These are phyloP conservation scores for Trypanosoma vivax DNA, from an alignment of 208 protist species.

Conservation along the genomic window DNA sequence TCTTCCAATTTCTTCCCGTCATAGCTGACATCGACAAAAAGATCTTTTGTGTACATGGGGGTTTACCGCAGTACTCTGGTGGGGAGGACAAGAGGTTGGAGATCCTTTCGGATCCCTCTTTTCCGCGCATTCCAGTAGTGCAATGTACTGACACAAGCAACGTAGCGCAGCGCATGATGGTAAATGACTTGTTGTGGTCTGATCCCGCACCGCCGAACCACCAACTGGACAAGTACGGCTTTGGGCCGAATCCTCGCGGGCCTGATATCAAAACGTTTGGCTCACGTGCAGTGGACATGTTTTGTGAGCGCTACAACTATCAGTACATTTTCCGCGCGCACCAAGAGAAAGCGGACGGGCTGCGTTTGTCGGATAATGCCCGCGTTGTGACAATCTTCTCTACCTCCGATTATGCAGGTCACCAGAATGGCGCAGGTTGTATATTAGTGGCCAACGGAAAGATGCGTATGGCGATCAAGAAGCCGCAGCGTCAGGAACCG, in stretches of 20 bases:
- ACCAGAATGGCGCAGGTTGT: slow-evolving; percentile 88
- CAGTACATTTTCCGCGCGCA: slow-evolving; percentile 93
- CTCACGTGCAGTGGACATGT: slow-evolving; percentile 86
- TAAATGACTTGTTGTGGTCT: slow-evolving; percentile 88
- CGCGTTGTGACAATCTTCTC: slow-evolving; percentile 92
- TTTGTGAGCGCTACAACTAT: slow-evolving; percentile 88
- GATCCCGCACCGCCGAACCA: slow-evolving; percentile 81
- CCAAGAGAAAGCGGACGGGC: slow-evolving; percentile 86
- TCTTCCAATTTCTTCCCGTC: slow-evolving; percentile 90
- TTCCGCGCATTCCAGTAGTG: slow-evolving; percentile 82
- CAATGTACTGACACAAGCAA: slow-evolving; percentile 81
- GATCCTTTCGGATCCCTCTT: slow-evolving; percentile 75
- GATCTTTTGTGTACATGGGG: slow-evolving; percentile 93
- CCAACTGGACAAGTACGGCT: slow-evolving; percentile 82
- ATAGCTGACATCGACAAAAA: slow-evolving; percentile 91
- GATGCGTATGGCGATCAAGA: slow-evolving; percentile 90
- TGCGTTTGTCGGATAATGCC: slow-evolving; percentile 85
- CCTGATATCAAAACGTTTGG: slow-evolving; percentile 88
- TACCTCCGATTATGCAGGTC: slow-evolving; percentile 87
- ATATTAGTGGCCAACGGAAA: slow-evolving; percentile 78
- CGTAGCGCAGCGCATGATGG: slow-evolving; percentile 83
- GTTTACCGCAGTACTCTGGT: slow-evolving; percentile 88
- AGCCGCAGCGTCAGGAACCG: slow-evolving; percentile 57
- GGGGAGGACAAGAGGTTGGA: slow-evolving; percentile 84
- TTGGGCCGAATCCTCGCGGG: slow-evolving; percentile 84